Conservation (phyloP, 305 asterid species). For the Solanum aculeatissimum region DNA sequence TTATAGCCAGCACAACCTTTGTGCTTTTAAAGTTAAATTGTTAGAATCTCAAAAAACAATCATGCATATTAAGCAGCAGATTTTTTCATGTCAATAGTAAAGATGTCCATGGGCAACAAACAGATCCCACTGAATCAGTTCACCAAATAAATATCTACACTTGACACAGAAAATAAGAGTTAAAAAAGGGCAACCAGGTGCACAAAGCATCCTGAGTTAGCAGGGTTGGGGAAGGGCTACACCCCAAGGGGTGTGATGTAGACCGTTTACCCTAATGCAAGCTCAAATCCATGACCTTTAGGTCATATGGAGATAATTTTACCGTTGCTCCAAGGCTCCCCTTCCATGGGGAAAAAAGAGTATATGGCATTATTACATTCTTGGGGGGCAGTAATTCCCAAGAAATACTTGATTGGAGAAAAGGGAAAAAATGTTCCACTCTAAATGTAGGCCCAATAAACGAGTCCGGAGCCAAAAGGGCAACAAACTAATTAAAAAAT, state of each 20-base stretch:
- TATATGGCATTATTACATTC: neutral
- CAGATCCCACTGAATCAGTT: neutral
- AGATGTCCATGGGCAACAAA: neutral
- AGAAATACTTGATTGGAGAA: neutral
- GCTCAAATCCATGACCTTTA: neutral
- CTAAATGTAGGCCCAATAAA: neutral
- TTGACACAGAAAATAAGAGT: no score
- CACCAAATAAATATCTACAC: neutral
- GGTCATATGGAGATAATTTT: neutral
- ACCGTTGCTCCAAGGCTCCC: neutral
- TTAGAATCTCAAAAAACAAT: neutral
- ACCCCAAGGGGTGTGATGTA: no score
- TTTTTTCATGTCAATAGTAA: neutral
- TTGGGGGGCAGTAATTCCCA: neutral
- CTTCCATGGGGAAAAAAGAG: neutral
- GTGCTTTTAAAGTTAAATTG: neutral
- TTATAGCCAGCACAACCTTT: neutral
- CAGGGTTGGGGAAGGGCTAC: no score
- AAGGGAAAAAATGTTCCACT: neutral
- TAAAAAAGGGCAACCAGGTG: no score
- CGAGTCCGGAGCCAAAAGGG: no score
- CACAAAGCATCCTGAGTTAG: no score
- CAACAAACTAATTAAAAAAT: no score
- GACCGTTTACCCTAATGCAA: neutral
- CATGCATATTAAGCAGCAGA: neutral